Evolutionary conservation across 208 protist genomes (phyloP).

Genomic region (Trypanosoma melophagium): DNA sequence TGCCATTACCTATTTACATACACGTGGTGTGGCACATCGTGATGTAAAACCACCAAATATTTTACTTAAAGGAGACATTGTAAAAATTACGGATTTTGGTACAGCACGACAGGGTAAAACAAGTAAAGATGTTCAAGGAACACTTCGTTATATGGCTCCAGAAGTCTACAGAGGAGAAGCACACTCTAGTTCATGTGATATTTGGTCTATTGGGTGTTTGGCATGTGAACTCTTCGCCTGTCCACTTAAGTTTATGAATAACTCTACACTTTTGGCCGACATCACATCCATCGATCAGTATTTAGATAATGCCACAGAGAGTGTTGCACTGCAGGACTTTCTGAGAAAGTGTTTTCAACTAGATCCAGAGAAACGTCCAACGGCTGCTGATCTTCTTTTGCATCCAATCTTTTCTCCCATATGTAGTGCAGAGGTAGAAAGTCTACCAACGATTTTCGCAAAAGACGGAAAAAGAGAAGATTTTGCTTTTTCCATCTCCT

Average conservation of each 20-base stretch:
- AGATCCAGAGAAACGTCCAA: constrained; percentile 59
- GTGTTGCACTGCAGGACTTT: constrained; percentile 67
- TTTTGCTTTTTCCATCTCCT: constrained; percentile 25
- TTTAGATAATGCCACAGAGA: constrained; percentile 58
- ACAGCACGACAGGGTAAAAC: constrained; percentile 72
- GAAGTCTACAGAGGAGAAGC: constrained; percentile 85
- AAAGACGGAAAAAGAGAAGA: constrained; percentile 6
- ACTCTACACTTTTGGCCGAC: constrained; percentile 56
- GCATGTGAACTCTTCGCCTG: constrained; percentile 87
- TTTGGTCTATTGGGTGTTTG: constrained; percentile 92
- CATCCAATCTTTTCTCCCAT: constrained; percentile 65
- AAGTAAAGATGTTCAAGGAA: constrained; percentile 81
- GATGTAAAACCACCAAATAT: constrained; percentile 98
- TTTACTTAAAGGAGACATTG: constrained; percentile 76
- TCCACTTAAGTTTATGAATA: constrained; percentile 79
- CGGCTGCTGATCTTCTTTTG: constrained; percentile 60
- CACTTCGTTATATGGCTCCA: constrained; percentile 93
- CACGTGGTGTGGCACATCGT: constrained; percentile 96
- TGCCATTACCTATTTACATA: constrained; percentile 96
- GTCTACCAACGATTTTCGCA: constrained; percentile 67
- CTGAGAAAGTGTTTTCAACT: constrained; percentile 77
- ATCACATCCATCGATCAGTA: constrained; percentile 51
- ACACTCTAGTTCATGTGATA: constrained; percentile 86
- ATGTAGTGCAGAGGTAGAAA: constrained; percentile 42
- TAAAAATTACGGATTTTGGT: constrained; percentile 99